Evolutionary conservation across 2,329 filamentous ascomycete species (phyloP), one percentile per base, ranked within the genome.

Genomic region (Amylocarpus encephaloides): DNA sequence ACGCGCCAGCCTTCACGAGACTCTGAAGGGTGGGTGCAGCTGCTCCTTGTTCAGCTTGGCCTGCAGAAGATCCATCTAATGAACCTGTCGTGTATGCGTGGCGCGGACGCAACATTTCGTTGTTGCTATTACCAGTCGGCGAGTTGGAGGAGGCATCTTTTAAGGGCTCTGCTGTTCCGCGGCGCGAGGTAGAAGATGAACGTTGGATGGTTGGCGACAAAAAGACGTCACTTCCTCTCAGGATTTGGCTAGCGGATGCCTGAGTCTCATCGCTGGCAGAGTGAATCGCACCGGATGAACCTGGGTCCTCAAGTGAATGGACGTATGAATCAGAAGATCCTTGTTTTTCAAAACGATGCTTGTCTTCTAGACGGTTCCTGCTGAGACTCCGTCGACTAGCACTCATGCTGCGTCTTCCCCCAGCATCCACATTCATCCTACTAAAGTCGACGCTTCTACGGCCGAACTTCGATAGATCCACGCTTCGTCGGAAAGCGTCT

Each of bases 211-310:
- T 87, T 13, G 89, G 89, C 22, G 83, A 84, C 58, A 86, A 83
- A 62, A 98, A 97, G 7, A 96, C 86, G 59, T 93, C 88, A 59
- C 90, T 96, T 32, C 87, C 82, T 47, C 81, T 79, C 7, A 98
- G 71, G 34, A 97, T 96, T 67, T 95, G 90, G 65, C 92, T 97
- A 2, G 88, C 92, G 3, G 91, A 94, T 43, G 85, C 83, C 49
- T 76, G 75, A n/a, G 75, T 80, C 51, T 91, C 88, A 38, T 91
- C 86, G 48, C 78, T 80, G 0, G 81, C 83, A 3, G 86, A 87
- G 3, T 82, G 75, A 1, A 85, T 75, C 30, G 84, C 72, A 2
- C 82, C 88, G 1, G 86, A 91, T 49, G 86, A 80, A 5, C 83
- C 88, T 0, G 82, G 85, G 40, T 85, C 86, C 46, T 88, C 88